Conservation (phyloP, 148 eudicot genomes). For the Agrostemma githago region DNA sequence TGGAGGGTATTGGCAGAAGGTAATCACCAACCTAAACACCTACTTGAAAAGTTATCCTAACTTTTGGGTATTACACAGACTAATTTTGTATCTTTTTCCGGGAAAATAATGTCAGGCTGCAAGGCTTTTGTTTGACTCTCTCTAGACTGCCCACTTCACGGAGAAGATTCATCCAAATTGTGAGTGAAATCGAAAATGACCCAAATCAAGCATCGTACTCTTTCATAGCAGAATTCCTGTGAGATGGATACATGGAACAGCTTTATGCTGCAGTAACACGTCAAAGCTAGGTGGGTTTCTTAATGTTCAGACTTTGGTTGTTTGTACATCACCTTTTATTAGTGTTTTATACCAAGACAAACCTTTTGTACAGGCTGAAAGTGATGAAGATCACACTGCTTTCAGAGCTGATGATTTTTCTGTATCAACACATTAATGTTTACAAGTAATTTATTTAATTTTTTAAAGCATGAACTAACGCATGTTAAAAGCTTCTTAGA, state of each 20-base stretch:
- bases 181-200: conserved; percentile 22
- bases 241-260: background rate
- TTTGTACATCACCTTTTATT: background rate
- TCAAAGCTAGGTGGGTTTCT: too few species aligned
- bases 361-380: background rate
- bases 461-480: background rate
- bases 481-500: background rate
- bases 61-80: background rate
- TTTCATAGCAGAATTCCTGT: conserved; percentile 15
- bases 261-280: too few species aligned
- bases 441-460: background rate
- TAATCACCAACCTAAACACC: background rate
- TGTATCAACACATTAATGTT: conserved; percentile 3
- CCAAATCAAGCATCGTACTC: conserved; percentile 16
- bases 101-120: conserved; percentile 23
- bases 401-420: background rate
- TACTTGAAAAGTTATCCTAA: background rate
- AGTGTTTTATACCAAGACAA: background rate
- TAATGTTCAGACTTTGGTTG: background rate
- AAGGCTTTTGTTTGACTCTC: conserved; percentile 32
- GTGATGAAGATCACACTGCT: background rate
- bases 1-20: conserved; percentile 35
- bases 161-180: conserved; percentile 26
- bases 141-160: conserved; percentile 34
- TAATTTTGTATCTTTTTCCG: background rate